Evolutionary conservation across 129 eudicot species (phyloP), one percentile per base, ranked within the genome.

Genomic region (Solidago caesia): DNA sequence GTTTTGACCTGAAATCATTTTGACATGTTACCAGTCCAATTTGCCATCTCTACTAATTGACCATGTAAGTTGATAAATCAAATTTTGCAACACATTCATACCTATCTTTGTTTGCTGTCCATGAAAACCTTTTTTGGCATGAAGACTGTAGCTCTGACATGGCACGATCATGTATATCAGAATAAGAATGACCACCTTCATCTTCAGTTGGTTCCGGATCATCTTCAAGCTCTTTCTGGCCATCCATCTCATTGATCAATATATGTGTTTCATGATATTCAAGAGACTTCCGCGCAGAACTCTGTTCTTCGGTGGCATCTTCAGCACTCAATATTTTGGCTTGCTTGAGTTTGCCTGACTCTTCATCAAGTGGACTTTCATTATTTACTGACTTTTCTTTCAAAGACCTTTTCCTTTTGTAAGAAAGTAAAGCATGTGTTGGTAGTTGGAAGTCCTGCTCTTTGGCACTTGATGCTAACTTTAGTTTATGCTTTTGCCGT

Each of bases 71-170:
- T 63, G n/a, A 64, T 75, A 56, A 56, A 58, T 76, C 21, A 68
- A 27, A 44, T 68, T 8, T 42, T 11, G 63, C 39, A 60, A 33
- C 59, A 56, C 6, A 46, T 46, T 46, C 44, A 79, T 83, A 93
- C 98, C 92, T 90, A 53, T 93, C 98, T 64, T 87, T 86, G 16
- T 72, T 63, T 69, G 85, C 98, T 59, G 92, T 86, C 98, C 98
- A 93, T 29, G 79, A 62, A 82, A 88, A 90, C 90, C 83, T 88
- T 74, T 69, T 84, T 76, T 44, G 78, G 39, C 89, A 84, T 78
- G 83, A 59, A 56, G 77, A 68, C 45, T 75, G 86, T 74, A 81
- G 77, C 85, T 84, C 88, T 77, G 96, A 78, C 73, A 80, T 64
- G 44, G 88, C 84, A 85, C 85, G 6, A 51, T 84, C 82, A 64